Evolutionary conservation across 179 eudicot genomes (phyloP), one percentile per base, ranked within the genome.

Genomic region (Beta macrorhiza): DNA sequence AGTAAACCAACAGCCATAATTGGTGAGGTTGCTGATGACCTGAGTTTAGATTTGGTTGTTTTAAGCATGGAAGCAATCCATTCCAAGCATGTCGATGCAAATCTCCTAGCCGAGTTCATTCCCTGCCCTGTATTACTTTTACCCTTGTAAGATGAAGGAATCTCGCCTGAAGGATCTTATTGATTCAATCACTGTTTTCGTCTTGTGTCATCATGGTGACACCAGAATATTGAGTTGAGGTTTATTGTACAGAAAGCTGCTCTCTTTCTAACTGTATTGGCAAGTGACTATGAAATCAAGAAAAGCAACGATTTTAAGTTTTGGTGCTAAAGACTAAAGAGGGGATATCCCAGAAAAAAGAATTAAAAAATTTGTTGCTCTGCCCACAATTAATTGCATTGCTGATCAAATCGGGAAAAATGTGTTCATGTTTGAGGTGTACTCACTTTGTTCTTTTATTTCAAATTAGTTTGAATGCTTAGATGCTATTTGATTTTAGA

Each of bases 31-130:
- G 99, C 98, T 6, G 99, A 96, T 83, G 99, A 96, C 45, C 79
- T 96, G 89, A 92, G 87, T 76, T 84, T 96, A 89, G 99, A 96
- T 84, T 82, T 96, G 74, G 99, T 96, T 69, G 87, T 96, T 15
- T 79, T 96, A 88, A 96, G 99, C 89, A 96, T 96, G 99, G 98
- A 96, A 85, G 98, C 99, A 52, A 91, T 96, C 78, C 99, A 96
- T 82, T 96, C 99, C 65, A 96, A 92, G 89, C 96, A 94, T 47
- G 90, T 96, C 3, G 99, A 94, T 83, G 99, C 99, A 53, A 96
- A 96, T 82, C 90, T 96, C 55, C 82, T 96, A 62, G 99, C 92
- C 0, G 99, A 96, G 88, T 96, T 96, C 87, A 91, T 94, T 75
- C 99, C 99, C 17, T 96, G 99, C 81, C 99, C 98, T 56, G 98